phyloP scores from a whole-genome alignment of 805 yeast species.

The Pichia deserticola region DNA sequence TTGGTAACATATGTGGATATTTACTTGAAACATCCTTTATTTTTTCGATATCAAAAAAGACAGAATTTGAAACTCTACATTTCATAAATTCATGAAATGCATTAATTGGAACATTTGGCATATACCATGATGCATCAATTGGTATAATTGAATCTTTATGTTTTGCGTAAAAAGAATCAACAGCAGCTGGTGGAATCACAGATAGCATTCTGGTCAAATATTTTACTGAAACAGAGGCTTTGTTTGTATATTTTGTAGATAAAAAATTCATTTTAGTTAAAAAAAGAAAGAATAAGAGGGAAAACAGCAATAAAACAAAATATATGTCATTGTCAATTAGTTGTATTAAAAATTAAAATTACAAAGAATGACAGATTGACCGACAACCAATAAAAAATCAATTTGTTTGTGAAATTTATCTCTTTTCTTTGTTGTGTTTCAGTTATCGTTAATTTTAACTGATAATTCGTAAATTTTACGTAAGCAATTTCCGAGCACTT shows the following conservation, averaged over 20 bases:
- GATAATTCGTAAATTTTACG: too few species aligned
- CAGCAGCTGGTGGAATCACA: constrained; percentile 20
- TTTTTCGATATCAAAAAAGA: constrained; percentile 72
- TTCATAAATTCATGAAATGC: constrained; percentile 51
- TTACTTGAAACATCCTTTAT: constrained; percentile 50
- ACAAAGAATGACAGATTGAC: too few species aligned
- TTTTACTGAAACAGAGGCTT: background rate
- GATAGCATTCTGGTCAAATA: constrained; percentile 9
- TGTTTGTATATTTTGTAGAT: background rate
- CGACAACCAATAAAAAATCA: too few species aligned
- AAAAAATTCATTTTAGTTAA: background rate
- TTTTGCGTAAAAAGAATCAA: constrained; percentile 12
- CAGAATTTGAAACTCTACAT: constrained; percentile 56
- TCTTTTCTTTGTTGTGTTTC: too few species aligned
- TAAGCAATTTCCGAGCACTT: too few species aligned
- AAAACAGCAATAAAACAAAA: background rate
- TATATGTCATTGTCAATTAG: too few species aligned
- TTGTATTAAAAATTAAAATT: too few species aligned
- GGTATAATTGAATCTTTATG: constrained; percentile 33
- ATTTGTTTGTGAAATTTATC: too few species aligned
- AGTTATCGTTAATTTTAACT: too few species aligned
- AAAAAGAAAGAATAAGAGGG: background rate
- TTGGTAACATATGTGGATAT: constrained; percentile 91
- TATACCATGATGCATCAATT: constrained; percentile 87
- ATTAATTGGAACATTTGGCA: constrained; percentile 65